These are phyloP conservation scores for Piedraia hortae DNA, from an alignment of 2,329 filamentous ascomycete species.

Conservation along the genomic window DNA sequence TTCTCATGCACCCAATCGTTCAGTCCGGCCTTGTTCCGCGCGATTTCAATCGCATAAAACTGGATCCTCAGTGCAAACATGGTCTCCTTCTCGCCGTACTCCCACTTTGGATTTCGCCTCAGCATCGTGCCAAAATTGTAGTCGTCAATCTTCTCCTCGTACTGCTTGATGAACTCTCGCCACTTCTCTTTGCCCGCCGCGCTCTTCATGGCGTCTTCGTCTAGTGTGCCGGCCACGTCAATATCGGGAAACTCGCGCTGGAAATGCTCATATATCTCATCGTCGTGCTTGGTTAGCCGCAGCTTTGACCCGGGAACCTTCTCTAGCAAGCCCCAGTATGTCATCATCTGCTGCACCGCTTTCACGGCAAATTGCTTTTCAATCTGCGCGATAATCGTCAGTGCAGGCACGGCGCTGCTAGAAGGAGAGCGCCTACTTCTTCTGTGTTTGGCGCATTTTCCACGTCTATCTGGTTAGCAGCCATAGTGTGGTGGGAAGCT, in stretches of 20 bases:
- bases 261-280: slow-evolving; percentile 82
- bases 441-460: no score
- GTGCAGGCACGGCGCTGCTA: no score
- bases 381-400: no score
- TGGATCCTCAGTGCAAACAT: slow-evolving; percentile 75
- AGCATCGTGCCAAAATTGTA: slow-evolving; percentile 96
- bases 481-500: no score
- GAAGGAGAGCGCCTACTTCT: no score
- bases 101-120: slow-evolving; percentile 44
- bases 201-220: slow-evolving; percentile 96
- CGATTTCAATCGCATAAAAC: slow-evolving; percentile 55
- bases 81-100: slow-evolving; percentile 70
- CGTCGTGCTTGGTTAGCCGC: slow-evolving; percentile 76
- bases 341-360: slow-evolving; percentile 85
- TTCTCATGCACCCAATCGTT: slow-evolving; percentile 96
- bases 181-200: slow-evolving; percentile 80
- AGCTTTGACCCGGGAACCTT: slow-evolving; percentile 68
- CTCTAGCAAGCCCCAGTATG: slow-evolving; percentile 90
- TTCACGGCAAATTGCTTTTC: slow-evolving; percentile 99
- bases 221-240: slow-evolving; percentile 49
- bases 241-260: slow-evolving; percentile 76
- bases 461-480: no score
- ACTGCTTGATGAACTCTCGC: slow-evolving; percentile 79
- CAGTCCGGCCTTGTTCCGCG: slow-evolving; percentile 55
- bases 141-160: slow-evolving; percentile 52